Evolutionary conservation across 495 filamentous ascomycete genomes (phyloP).

Genomic region (Melanomma pulvis-pyrius): DNA sequence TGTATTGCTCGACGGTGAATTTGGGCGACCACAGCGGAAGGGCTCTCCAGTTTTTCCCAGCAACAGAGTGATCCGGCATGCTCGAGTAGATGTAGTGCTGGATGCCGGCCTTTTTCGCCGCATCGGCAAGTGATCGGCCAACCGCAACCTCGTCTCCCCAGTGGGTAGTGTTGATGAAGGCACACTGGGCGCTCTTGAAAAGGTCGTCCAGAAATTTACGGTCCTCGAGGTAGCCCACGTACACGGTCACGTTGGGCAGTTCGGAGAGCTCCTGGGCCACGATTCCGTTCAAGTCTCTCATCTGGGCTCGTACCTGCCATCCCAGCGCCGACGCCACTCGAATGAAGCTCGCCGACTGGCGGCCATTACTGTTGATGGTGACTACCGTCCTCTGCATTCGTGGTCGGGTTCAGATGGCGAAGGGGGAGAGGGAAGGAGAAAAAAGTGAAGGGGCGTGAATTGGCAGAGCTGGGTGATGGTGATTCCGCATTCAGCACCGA

Average conservation of each 20-base stretch:
- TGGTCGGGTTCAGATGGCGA: not conserved
- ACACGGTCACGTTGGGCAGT: slow-evolving; percentile 80
- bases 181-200: slow-evolving; percentile 80
- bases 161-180: slow-evolving; percentile 98
- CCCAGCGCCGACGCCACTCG: slow-evolving; percentile 90
- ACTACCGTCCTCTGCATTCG: slow-evolving; percentile 67
- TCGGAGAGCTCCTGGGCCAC: slow-evolving; percentile 79
- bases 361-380: slow-evolving; percentile 88
- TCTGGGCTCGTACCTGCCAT: slow-evolving; percentile 85
- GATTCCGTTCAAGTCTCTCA: slow-evolving; percentile 77
- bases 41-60: slow-evolving; percentile 73
- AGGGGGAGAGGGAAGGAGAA: not conserved
- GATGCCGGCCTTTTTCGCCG: slow-evolving; percentile 81
- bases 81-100: slow-evolving; percentile 93
- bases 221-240: slow-evolving; percentile 80
- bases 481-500: slow-evolving; percentile 18
- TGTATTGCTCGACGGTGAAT: slow-evolving; percentile 86
- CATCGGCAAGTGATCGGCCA: slow-evolving; percentile 83
- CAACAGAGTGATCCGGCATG: slow-evolving; percentile 88
- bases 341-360: slow-evolving; percentile 91
- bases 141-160: slow-evolving; percentile 93
- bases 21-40: slow-evolving; percentile 92
- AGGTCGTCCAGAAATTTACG: slow-evolving; percentile 70
- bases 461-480: not conserved
- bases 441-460: not conserved